These are phyloP conservation scores for Ramaria sp. DNA, from an alignment of 768 basidiomycete species.

Conservation along the genomic window DNA sequence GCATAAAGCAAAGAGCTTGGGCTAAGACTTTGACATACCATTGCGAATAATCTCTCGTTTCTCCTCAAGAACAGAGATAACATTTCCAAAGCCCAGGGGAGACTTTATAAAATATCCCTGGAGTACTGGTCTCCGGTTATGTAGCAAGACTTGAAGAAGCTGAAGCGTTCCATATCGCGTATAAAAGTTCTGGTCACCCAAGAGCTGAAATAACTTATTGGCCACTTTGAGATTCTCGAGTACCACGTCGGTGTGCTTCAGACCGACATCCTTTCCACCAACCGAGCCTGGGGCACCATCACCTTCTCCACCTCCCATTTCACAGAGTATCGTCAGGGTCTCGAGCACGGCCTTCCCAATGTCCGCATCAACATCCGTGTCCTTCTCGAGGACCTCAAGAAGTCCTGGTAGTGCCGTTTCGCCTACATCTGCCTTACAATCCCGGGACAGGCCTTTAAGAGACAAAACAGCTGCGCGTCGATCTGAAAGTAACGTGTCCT, in stretches of 20 bases:
- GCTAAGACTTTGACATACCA: constrained; percentile 36
- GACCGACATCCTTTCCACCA: constrained; percentile 57
- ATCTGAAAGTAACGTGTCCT: constrained; percentile 84
- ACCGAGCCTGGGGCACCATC: constrained; percentile 13
- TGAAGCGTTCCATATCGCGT: constrained; percentile 78
- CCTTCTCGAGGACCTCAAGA: constrained; percentile 71
- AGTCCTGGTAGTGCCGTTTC: constrained; percentile 66
- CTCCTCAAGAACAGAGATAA: constrained; percentile 72
- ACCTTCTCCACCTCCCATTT: constrained; percentile 45
- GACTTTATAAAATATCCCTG: constrained; percentile 90
- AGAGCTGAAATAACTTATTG: constrained; percentile 67
- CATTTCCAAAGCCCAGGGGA: constrained; percentile 43
- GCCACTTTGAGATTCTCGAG: constrained; percentile 60
- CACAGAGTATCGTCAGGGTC: constrained; percentile 78
- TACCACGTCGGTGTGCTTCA: constrained; percentile 74
- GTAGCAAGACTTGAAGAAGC: constrained; percentile 66
- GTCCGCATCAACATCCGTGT: constrained; percentile 85
- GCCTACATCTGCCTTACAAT: constrained; percentile 87
- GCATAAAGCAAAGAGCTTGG: constrained; percentile 6
- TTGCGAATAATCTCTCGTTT: constrained; percentile 82
- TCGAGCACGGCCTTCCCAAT: constrained; percentile 89
- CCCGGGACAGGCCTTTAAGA: constrained; percentile 84
- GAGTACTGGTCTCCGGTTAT: constrained; percentile 69
- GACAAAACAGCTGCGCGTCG: constrained; percentile 88
- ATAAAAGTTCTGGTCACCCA: constrained; percentile 73